Evolutionary conservation across 768 basidiomycete genomes (phyloP), one percentile per base, ranked within the genome.

Genomic region (Fomitopsis serialis): DNA sequence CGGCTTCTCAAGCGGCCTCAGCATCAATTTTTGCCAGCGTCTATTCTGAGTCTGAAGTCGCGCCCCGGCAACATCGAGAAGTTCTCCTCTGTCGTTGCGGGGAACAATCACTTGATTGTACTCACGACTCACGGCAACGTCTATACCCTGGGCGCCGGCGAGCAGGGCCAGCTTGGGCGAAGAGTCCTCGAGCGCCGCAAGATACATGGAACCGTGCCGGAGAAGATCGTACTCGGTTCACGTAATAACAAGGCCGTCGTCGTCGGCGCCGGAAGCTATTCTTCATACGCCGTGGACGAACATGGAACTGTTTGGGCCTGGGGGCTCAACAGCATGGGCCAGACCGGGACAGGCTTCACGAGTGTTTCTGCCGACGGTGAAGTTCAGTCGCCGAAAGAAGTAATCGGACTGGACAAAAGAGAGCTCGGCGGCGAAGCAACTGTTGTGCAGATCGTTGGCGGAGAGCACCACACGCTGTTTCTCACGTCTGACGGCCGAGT

Each of bases 301-400:
- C 72, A 76, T 6, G 94, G 92, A 25, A 81, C 78, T 46, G 88
- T 96, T 9, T 98, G 87, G 85, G 92, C 83, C 12, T 98, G 96
- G 96, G 96, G 96, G n/a, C 74, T 94, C 54, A 97, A 98, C 68
- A 90, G 75, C 69, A 89, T 79, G 85, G 94, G 87, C 25, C 89
- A 92, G 68, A 82, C 81, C 1, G 89, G 89, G 29, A 84, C 87
- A 0, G 75, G 73, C 8, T 65, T 68, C 56, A 61, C 74, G 72
- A 68, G 74, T 72, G 62, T 64, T 11, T 70, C 76, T 9, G 58
- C 68, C 13, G 78, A 78, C 44, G 77, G 78, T 55, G 74, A 85
- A 50, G 78, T 91, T 13, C 78, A 79, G 53, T 69, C 79, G 0
- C 90, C 90, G 1, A 78, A 73, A 59, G 81, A 77, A 50, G 82